Evolutionary conservation across 2,329 filamentous ascomycete genomes (phyloP).

Genomic region (Paraphaeosphaeria sporulosa): DNA sequence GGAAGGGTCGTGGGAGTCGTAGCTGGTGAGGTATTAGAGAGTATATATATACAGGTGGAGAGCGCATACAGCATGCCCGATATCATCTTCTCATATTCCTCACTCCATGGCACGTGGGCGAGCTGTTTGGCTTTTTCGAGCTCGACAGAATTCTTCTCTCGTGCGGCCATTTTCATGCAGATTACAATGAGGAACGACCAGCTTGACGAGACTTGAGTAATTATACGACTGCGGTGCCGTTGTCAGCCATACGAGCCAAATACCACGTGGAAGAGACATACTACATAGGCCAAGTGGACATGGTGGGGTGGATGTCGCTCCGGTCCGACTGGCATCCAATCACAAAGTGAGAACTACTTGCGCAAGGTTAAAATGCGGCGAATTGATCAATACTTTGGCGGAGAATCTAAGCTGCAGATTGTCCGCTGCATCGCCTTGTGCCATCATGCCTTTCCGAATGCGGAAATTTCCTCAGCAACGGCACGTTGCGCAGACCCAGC

Average conservation of each 20-base stretch:
- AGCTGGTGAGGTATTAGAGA: constrained; percentile 46
- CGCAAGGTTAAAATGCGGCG: background rate
- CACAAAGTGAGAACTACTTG: background rate
- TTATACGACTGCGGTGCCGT: background rate
- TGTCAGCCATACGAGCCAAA: background rate
- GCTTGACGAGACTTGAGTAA: background rate
- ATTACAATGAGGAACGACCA: background rate
- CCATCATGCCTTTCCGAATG: background rate
- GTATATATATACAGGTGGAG: background rate
- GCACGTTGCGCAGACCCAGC: background rate
- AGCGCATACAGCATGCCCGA: constrained; percentile 65
- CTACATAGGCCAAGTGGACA: constrained; percentile 7
- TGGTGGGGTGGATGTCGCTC: background rate
- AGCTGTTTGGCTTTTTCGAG: constrained; percentile 59
- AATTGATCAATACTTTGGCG: background rate
- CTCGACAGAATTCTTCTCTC: constrained; percentile 52
- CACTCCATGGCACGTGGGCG: constrained; percentile 63
- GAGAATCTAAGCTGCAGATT: background rate
- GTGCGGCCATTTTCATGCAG: constrained; percentile 44
- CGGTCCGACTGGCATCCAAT: constrained; percentile 5
- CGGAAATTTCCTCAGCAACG: constrained; percentile 4
- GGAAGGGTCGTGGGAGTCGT: constrained; percentile 59
- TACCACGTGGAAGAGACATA: background rate
- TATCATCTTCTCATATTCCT: constrained; percentile 71
- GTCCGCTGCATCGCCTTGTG: background rate